Conservation (phyloP, 805 yeast genomes). For the Wickerhamiella azymoides region DNA sequence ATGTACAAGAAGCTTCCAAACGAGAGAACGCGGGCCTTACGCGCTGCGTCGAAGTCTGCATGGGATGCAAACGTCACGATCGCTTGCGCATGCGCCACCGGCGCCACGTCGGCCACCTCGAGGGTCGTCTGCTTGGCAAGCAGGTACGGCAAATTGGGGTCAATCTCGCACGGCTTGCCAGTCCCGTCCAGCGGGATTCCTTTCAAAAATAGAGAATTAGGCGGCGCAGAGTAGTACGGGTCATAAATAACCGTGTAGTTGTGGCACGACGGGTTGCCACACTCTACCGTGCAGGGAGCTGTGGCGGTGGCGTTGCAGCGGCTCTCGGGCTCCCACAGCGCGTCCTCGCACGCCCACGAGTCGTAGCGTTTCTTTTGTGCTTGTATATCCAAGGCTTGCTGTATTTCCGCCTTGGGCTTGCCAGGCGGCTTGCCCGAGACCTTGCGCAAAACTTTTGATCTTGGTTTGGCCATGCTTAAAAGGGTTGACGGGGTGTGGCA, state of each 20-base stretch:
- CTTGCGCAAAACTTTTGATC: conserved; percentile 4
- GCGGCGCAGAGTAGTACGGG: conserved; percentile 8
- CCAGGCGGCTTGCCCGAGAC: background rate
- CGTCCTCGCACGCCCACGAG: conserved; percentile 4
- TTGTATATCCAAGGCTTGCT: conserved; percentile 1
- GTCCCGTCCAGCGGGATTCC: conserved; percentile 5
- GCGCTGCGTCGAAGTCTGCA: background rate
- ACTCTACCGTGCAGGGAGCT: conserved; percentile 2
- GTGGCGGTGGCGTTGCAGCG: conserved; percentile 5
- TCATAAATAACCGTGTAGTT: conserved; percentile 3
- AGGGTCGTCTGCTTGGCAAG: conserved; percentile 41
- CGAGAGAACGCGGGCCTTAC: background rate
- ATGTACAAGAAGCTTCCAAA: background rate
- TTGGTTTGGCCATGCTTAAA: conserved; percentile 4
- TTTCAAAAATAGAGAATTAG: background rate
- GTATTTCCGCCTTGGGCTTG: conserved; percentile 1
- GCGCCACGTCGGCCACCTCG: conserved; percentile 5
- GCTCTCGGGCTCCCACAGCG: conserved; percentile 5
- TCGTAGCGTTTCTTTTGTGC: conserved; percentile 6
- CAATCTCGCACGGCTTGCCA: conserved; percentile 19
- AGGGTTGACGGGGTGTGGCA: too few relatives aligned
- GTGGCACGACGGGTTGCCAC: conserved; percentile 6
- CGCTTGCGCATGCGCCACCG: conserved; percentile 3
- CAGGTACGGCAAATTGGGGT: conserved; percentile 61
- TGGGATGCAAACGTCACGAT: conserved; percentile 3